Conservation (phyloP, 352 stramenopile genomes). For the Phytophthora sp. region DNA sequence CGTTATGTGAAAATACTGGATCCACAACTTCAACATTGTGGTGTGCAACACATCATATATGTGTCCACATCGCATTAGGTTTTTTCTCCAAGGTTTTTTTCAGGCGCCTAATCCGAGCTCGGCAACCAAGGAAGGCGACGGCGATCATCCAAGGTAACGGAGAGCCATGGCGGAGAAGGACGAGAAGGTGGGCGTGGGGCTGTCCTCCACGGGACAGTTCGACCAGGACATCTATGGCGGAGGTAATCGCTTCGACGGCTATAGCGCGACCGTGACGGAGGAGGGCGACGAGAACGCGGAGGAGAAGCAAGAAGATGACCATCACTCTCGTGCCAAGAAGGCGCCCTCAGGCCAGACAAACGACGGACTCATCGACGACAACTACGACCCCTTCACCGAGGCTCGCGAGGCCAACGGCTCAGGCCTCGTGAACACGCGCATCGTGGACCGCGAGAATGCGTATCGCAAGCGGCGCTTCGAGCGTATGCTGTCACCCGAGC, state of each 20-base stretch:
- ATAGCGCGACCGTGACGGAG: conserved; percentile 62
- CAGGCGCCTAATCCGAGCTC: neutral
- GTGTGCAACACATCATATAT: neutral
- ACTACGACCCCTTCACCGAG: conserved; percentile 90
- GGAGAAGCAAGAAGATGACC: conserved; percentile 40
- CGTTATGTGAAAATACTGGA: too few species aligned
- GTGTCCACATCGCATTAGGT: conserved; percentile 7
- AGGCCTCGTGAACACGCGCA: conserved; percentile 94
- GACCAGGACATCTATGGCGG: conserved; percentile 80
- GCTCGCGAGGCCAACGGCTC: conserved; percentile 86
- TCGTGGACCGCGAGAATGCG: conserved; percentile 94
- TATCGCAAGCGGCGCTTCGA: conserved; percentile 91
- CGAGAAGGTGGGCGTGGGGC: conserved; percentile 51
- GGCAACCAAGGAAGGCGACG: conserved; percentile 11
- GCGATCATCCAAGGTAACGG: conserved; percentile 12
- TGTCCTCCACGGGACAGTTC: conserved; percentile 72
- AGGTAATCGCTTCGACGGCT: conserved; percentile 63
- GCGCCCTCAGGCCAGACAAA: conserved; percentile 9
- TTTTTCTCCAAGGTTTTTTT: conserved; percentile 19
- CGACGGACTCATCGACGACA: conserved; percentile 81
- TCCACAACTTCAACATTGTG: conserved; percentile 1
- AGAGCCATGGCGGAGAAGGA: conserved; percentile 50
- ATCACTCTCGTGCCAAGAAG: conserved; percentile 27
- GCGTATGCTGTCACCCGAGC: conserved; percentile 87
- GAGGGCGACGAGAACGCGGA: conserved; percentile 58